These are phyloP conservation scores for Penicillium angulare DNA, from an alignment of 495 filamentous ascomycete species.

Conservation along the genomic window DNA sequence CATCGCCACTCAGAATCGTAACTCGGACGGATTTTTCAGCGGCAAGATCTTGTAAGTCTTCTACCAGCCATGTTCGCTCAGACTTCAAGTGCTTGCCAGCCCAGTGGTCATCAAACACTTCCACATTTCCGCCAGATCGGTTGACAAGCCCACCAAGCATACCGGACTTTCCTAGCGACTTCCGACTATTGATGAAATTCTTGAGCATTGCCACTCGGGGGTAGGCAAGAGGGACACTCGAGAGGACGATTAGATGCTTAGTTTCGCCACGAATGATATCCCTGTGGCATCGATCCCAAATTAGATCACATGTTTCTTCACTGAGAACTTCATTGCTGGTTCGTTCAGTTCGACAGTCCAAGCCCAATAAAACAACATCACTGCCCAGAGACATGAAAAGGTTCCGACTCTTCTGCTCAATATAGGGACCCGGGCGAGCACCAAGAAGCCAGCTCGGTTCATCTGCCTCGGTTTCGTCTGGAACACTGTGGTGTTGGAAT, in stretches of 20 bases:
- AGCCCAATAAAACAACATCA: conserved; percentile 75
- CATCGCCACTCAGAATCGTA: conserved; percentile 86
- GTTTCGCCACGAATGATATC: conserved; percentile 82
- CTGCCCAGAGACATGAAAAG: conserved; percentile 81
- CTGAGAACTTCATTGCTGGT: conserved; percentile 78
- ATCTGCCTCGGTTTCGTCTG: conserved; percentile 70
- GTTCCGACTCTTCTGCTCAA: conserved; percentile 79
- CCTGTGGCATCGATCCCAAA: conserved; percentile 77
- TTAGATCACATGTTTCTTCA: conserved; percentile 73
- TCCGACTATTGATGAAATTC: conserved; percentile 78
- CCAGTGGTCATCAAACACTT: conserved; percentile 97
- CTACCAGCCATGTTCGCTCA: conserved; percentile 82
- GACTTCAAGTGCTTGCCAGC: conserved; percentile 89
- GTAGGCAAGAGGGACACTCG: conserved; percentile 89
- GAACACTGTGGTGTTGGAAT: conserved; percentile 91
- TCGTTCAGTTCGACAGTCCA: conserved; percentile 90
- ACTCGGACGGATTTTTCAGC: conserved; percentile 88
- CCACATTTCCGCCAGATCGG: conserved; percentile 86
- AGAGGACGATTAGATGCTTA: conserved; percentile 83
- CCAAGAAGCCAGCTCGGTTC: conserved; percentile 94
- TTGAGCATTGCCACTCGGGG: conserved; percentile 72
- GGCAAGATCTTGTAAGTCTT: conserved; percentile 86
- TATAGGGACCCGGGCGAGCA: conserved; percentile 79
- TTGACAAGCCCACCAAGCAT: conserved; percentile 81
- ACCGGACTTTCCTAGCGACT: conserved; percentile 80